phyloP scores from a whole-genome alignment of 2,329 filamentous ascomycete genomes.

The Fusarium virguliforme region DNA sequence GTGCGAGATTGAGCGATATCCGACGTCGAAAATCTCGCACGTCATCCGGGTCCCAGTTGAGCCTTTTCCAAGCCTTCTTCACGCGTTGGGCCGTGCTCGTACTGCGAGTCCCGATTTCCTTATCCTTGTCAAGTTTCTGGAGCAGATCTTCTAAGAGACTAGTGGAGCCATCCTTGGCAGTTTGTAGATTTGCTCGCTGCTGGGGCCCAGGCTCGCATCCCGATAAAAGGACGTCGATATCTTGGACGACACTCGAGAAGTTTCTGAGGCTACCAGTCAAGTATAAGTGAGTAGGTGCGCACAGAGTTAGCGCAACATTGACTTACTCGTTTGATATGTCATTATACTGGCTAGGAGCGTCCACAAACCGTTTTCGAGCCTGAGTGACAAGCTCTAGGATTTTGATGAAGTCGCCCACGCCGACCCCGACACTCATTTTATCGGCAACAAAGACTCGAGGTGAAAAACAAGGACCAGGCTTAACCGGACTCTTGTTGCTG shows the following conservation, averaged over 20 bases:
- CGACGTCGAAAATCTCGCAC: slow-evolving; percentile 14
- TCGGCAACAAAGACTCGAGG: no score
- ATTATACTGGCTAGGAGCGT: no score
- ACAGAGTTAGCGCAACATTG: not conserved
- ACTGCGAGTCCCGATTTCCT: slow-evolving; percentile 1
- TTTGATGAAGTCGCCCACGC: no score
- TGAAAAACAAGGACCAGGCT: no score
- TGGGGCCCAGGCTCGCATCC: slow-evolving; percentile 7
- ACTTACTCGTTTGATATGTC: slow-evolving; percentile 12
- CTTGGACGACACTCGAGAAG: slow-evolving; percentile 12
- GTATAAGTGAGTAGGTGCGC: slow-evolving; percentile 6
- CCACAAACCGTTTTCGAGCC: no score
- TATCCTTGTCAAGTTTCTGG: slow-evolving; percentile 2
- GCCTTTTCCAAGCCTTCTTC: slow-evolving; percentile 14
- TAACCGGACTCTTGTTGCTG: no score
- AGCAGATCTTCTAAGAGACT: slow-evolving; percentile 1
- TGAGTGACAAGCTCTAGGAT: no score
- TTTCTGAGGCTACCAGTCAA: not conserved
- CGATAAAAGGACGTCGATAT: slow-evolving; percentile 20
- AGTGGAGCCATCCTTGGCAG: slow-evolving; percentile 1
- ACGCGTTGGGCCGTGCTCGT: not conserved
- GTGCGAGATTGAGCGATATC: not conserved
- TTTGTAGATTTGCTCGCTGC: slow-evolving; percentile 15
- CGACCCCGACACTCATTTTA: no score
- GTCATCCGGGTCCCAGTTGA: slow-evolving; percentile 5